These are phyloP conservation scores for Globisporangium paddicum DNA, from an alignment of 352 stramenopile genomes.

Conservation along the genomic window DNA sequence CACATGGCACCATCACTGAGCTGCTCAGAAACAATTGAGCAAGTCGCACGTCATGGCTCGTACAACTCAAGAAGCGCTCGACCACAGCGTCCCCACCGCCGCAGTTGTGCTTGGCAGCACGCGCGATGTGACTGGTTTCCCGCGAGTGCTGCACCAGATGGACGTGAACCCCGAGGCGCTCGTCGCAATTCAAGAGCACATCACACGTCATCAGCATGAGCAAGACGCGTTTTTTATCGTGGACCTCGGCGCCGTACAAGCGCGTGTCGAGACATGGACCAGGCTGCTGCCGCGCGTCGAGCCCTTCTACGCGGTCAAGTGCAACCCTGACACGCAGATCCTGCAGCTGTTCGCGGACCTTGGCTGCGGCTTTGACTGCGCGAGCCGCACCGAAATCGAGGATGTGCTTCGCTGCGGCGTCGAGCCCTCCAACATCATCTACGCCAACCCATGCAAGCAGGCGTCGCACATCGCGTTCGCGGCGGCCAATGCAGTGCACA, in stretches of 20 bases:
- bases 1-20: not conserved
- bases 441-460: constrained; percentile 95
- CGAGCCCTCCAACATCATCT: constrained; percentile 84
- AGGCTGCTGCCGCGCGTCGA: constrained; percentile 74
- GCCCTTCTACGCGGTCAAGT: constrained; percentile 96
- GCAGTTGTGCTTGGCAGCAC: not conserved
- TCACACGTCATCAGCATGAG: constrained; percentile 14
- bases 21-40: not conserved
- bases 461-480: constrained; percentile 87
- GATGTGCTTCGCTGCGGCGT: constrained; percentile 71
- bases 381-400: constrained; percentile 83
- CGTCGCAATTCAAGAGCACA: constrained; percentile 29
- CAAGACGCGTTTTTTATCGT: constrained; percentile 88
- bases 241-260: constrained; percentile 70
- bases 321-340: constrained; percentile 86
- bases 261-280: constrained; percentile 73
- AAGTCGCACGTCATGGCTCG: not conserved
- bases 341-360: constrained; percentile 57
- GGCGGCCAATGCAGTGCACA: constrained; percentile 65
- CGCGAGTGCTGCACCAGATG: constrained; percentile 1
- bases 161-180: constrained; percentile 3
- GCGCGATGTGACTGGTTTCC: not conserved
- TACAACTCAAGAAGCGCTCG: constrained; percentile 10
- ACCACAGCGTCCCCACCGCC: not conserved
- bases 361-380: constrained; percentile 91